These are phyloP conservation scores for Pseudoneurospora amorphoporcata DNA, from an alignment of 495 filamentous ascomycete species.

Conservation along the genomic window DNA sequence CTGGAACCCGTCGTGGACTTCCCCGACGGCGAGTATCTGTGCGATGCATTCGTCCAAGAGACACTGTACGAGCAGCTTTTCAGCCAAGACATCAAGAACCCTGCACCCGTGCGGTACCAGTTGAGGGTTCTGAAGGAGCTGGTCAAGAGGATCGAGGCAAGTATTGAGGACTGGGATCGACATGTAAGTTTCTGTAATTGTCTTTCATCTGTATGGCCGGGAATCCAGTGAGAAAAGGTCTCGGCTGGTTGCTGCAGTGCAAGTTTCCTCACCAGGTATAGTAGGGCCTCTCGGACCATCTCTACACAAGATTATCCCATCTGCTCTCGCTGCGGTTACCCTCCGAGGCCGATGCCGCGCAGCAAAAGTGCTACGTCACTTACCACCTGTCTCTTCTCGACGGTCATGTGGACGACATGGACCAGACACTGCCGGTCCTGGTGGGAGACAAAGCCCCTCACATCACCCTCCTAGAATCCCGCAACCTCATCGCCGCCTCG, in stretches of 20 bases:
- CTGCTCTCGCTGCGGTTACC: conserved; percentile 51
- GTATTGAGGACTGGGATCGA: conserved; percentile 65
- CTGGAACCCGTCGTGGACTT: conserved; percentile 24
- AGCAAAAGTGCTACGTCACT: conserved; percentile 65
- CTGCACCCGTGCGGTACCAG: conserved; percentile 58
- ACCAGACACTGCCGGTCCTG: neutral
- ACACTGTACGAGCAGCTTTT: conserved; percentile 56
- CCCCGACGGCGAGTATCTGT: conserved; percentile 22
- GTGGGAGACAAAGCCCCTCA: conserved; percentile 4
- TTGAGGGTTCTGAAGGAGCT: conserved; percentile 64
- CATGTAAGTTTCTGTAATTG: conserved; percentile 51
- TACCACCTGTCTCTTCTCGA: conserved; percentile 45
- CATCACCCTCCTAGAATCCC: conserved; percentile 60
- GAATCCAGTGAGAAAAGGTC: neutral
- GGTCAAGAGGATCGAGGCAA: conserved; percentile 50
- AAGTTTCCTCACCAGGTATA: conserved; percentile 8
- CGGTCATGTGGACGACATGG: neutral
- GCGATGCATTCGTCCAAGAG: conserved; percentile 42
- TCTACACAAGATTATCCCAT: conserved; percentile 50
- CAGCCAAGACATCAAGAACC: conserved; percentile 36
- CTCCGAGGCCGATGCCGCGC: conserved; percentile 50
- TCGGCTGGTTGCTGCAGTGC: neutral
- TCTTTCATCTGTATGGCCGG: neutral
- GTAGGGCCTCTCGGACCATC: conserved; percentile 67
- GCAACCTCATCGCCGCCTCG: conserved; percentile 56